Base-by-base conservation (phyloP, 345 rosid species). In the Barbarea vulgaris region DNA sequence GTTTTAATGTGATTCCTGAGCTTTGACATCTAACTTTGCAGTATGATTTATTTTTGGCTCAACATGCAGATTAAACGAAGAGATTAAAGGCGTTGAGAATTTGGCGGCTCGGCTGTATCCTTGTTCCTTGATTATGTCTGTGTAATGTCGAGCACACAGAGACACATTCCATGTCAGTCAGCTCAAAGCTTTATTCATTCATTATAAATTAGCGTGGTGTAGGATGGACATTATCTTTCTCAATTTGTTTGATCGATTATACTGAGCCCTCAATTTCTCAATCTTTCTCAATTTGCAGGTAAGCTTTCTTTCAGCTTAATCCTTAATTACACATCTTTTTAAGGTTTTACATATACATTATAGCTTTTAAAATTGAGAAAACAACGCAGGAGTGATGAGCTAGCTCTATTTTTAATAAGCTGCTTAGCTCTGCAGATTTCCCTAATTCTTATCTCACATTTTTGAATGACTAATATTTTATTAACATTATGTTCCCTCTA, bases 101-200 rank as follows among this genome's bases (percentile, higher is more conserved):
- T 81, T 94, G 76, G 93, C 90, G 13, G 76, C 70, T 53, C 84
- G 87, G 57, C 67, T 94, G 98, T 94, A 94, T 91, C 98, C 97
- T 87, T 85, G 27, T n/a, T n/a, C n/a, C n/a, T n/a, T n/a, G n/a
- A 15, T 48, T 71, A 17, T 67, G 58, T 58, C 46, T 70, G 59
- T 44, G 41, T 25, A 64, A 54, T 51, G 36, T n/a, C 64, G 9
- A 42, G 30, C 7, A 50, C 14, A 48, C 0, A 13, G 61, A 50
- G 44, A 31, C 21, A 48, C 73, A 27, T 13, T 13, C 14, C 18
- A 19, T 37, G 28, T 60, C 33, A n/a, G n/a, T n/a, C n/a, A 12
- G 69, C 19, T 65, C 51, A 28, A 19, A 61, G 47, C 28, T 13
- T 39, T 28, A n/a, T n/a, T n/a, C n/a, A n/a, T n/a, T n/a, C n/a